Base-by-base conservation (phyloP, 2,329 filamentous ascomycete species). In the Ophiocordyceps camponoti-rufipedis region DNA sequence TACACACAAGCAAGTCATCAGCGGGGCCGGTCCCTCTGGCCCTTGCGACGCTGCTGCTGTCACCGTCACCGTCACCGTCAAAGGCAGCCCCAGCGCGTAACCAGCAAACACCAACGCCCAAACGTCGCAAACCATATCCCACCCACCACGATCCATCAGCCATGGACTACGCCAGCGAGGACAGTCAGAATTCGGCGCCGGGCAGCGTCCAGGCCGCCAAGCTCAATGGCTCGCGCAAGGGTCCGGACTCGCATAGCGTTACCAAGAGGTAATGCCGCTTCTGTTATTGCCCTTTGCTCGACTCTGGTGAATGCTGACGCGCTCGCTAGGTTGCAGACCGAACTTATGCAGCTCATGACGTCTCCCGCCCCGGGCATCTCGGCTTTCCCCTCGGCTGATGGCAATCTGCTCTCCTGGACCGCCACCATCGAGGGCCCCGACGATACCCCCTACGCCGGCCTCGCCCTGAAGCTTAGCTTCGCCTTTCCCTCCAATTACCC, bases 311-410 rank as follows among this genome's bases (percentile, higher is more conserved):
- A 45, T 40, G 41, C 51, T 55, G 41, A 51, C 41, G 5, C 9
- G n/a, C 45, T 28, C 14, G 10, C 23, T 58, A 96, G 91, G 56
- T 74, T 98, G 47, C 91, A 98, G 66, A 93, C 88, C 43, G 91
- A 98, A 66, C 75, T 98, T 54, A 96, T 98, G 89, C 82, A 91
- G 63, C 79, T 98, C 55, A 96, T 98, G 91, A 88, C 87, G 55
- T 88, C 88, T 40, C 82, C 88, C 2, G 88, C 89, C 1, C 86
- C 88, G 13, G 91, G 91, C 53, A 80, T 96, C 57, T 94, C 88
- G 46, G 93, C 93, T 51, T 98, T 98, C 63, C 91, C 91, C 28
- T 82, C 85, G 48, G 80, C 80, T 33, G 85, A 93, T 59, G 85
- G 86, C 60, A 91, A 95, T 68, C 75, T 95, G 51, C 80, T 94